Conservation (phyloP, 208 protist genomes). For the Acanthamoeba sp. region DNA sequence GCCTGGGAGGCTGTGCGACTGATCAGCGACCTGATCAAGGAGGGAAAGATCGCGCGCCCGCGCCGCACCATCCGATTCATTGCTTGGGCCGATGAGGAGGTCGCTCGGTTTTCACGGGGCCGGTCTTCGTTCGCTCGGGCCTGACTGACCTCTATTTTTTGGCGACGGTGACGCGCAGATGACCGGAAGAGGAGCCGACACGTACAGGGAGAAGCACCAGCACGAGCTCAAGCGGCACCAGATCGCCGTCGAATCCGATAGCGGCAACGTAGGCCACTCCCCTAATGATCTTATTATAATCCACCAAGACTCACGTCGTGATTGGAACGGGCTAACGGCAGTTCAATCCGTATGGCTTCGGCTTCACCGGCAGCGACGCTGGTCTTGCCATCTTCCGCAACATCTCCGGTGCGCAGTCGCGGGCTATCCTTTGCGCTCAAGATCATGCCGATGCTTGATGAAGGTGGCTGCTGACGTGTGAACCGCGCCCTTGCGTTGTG, state of each 20-base stretch:
- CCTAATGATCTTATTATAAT: too few relatives aligned
- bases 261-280: neutral
- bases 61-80: constrained; percentile 43
- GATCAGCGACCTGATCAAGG: constrained; percentile 34
- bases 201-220: constrained; percentile 44
- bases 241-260: constrained; percentile 27
- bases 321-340: neutral
- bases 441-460: too few relatives aligned
- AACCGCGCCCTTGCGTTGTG: neutral
- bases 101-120: neutral
- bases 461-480: too few relatives aligned
- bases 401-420: constrained; percentile 2
- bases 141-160: neutral
- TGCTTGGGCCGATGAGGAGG: constrained; percentile 47
- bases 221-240: constrained; percentile 29
- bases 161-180: neutral
- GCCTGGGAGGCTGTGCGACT: constrained; percentile 57
- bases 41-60: neutral
- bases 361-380: neutral
- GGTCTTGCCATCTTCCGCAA: constrained; percentile 7
- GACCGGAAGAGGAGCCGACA: neutral
- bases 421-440: too few relatives aligned
- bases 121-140: neutral
- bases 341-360: constrained; percentile 21
- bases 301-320: too few relatives aligned